Evolutionary conservation across 805 yeast genomes (phyloP), one percentile per base, ranked within the genome.

Genomic region (Wickerhamomyces alni): DNA sequence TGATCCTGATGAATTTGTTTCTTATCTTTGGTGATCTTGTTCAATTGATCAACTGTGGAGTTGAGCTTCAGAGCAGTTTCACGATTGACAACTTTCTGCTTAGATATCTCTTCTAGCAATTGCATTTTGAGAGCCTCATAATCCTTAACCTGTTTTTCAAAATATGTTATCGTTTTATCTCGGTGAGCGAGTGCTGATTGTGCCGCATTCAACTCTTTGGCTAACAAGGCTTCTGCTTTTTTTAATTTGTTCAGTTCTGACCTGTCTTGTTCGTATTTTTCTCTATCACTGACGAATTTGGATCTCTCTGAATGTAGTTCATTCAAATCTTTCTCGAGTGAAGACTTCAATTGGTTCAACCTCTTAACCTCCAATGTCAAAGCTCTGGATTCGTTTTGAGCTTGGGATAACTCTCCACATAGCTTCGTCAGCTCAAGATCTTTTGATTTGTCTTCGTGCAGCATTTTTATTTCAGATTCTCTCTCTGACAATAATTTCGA

Each of bases 121-220:
- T 48, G 52, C 13, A 49, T 40, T 33, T 58, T 61, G 44, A 43
- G 42, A 39, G 30, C 49, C 51, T 45, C 57, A 43, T 58, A 63
- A 15, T 65, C 69, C 43, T 63, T 66, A 5, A 67, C 61, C 44
- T 66, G 70, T 35, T 66, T 63, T 40, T 66, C 71, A 30, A 67
- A 47, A 42, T 64, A 64, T 4, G 40, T 46, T 11, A 66, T 58
- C 1, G 67, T 63, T 40, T 65, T 66, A 25, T 65, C 70, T 43
- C 63, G 59, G 37, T 62, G 66, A 2, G 28, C 24, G 7, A 64
- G 24, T 10, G 48, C 50, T 11, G 37, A 22, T 35, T 43, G 44
- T 4, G 40, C 18, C 8, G 44, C 37, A 1, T 37, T 11, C 8
- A 56, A 27, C 27, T 51, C 60, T 32, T 55, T 53, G 11, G 41